phyloP scores from a whole-genome alignment of 2,329 filamentous ascomycete species.

The Microsporum audouinii region DNA sequence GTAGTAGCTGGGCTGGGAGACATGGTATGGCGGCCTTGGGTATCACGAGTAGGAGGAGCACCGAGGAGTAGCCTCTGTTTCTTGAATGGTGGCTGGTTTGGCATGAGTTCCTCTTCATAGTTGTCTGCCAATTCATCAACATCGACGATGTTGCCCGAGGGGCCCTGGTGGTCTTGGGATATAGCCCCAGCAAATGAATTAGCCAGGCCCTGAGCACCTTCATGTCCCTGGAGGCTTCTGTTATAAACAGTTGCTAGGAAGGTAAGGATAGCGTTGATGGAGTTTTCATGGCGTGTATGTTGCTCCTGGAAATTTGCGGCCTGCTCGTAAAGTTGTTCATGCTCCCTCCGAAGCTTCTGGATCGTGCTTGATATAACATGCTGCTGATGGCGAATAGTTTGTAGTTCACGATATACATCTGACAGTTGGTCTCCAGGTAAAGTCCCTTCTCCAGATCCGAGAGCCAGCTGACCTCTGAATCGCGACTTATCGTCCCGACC shows the following conservation, averaged over 20 bases:
- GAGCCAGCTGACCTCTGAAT: conserved; percentile 33
- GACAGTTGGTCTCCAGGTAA: conserved; percentile 54
- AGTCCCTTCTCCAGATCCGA: conserved; percentile 23
- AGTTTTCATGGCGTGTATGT: conserved; percentile 94
- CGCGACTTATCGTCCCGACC: conserved; percentile 27
- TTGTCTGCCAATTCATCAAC: conserved; percentile 42
- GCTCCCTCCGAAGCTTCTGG: conserved; percentile 66
- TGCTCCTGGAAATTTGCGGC: conserved; percentile 79
- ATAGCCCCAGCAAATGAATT: conserved; percentile 74
- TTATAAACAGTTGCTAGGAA: conserved; percentile 96
- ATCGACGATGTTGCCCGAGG: conserved; percentile 52
- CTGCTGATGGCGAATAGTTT: conserved; percentile 75
- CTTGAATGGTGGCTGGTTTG: conserved; percentile 33
- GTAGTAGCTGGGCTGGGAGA: conserved; percentile 26
- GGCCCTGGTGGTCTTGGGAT: conserved; percentile 40
- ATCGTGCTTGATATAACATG: conserved; percentile 75
- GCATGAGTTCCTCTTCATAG: conserved; percentile 7
- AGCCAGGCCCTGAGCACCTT: conserved; percentile 61
- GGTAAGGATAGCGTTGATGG: conserved; percentile 95
- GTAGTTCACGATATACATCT: conserved; percentile 66
- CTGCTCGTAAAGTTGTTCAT: conserved; percentile 77
- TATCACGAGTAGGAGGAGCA: conserved; percentile 26
- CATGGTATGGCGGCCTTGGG: conserved; percentile 21
- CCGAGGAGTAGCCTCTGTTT: conserved; percentile 38
- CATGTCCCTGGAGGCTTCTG: conserved; percentile 77